Conservation (phyloP, 2,329 filamentous ascomycete genomes). For the Bipolaris zeicola region DNA sequence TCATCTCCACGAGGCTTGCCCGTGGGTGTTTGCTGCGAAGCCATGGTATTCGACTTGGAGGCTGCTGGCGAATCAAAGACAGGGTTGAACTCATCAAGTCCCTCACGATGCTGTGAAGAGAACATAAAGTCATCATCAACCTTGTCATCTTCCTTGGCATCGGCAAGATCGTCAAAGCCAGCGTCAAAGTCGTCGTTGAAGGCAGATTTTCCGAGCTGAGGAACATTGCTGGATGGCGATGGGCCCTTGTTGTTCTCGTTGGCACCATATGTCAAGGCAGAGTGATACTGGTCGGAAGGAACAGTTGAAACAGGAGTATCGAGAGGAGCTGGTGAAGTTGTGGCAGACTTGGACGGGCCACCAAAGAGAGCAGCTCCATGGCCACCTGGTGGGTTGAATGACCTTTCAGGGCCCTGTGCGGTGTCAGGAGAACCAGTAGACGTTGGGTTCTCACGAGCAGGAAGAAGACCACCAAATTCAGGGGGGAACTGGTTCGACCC, state of each 20-base stretch:
- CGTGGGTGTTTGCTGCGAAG: slow-evolving; percentile 51
- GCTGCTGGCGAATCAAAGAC: slow-evolving; percentile 73
- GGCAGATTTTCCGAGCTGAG: slow-evolving; percentile 54
- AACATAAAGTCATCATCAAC: slow-evolving; percentile 83
- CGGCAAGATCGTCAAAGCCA: slow-evolving; percentile 81
- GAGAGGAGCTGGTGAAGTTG: slow-evolving; percentile 47
- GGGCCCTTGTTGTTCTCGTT: slow-evolving; percentile 42
- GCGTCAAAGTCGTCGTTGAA: slow-evolving; percentile 78
- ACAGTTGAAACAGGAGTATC: slow-evolving; percentile 50
- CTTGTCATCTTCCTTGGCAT: slow-evolving; percentile 75
- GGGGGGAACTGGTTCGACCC: slow-evolving; percentile 57
- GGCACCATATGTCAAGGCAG: slow-evolving; percentile 47
- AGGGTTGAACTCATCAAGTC: slow-evolving; percentile 78
- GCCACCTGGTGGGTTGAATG: slow-evolving; percentile 45
- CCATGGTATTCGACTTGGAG: slow-evolving; percentile 56
- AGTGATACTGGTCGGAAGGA: slow-evolving; percentile 51
- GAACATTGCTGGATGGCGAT: slow-evolving; percentile 36
- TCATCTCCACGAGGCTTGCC: slow-evolving; percentile 49
- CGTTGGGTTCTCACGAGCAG: slow-evolving; percentile 60
- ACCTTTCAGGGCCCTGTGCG: slow-evolving; percentile 47
- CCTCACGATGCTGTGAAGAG: slow-evolving; percentile 64
- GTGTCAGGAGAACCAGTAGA: slow-evolving; percentile 43
- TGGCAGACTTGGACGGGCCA: slow-evolving; percentile 42
- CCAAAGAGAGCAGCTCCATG: slow-evolving; percentile 51
- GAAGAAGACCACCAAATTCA: slow-evolving; percentile 62